Evolutionary conservation across 192 early-diverging fungal species (phyloP).

Genomic region (Backusella parvicylindrica): DNA sequence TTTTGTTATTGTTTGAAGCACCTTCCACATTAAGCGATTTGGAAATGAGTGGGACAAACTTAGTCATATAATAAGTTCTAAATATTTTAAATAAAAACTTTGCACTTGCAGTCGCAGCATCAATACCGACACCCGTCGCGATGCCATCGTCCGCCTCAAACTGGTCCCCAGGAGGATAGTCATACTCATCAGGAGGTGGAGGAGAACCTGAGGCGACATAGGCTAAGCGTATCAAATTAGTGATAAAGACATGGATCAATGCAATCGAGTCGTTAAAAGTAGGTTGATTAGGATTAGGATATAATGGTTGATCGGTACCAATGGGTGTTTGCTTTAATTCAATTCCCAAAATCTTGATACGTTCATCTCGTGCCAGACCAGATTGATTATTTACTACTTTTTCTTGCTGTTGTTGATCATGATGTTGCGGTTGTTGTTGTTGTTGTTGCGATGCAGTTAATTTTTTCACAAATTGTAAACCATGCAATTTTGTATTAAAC

Average conservation of each 20-base stretch:
- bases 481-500: constrained; percentile 4
- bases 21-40: constrained; percentile 36
- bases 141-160: constrained; percentile 52
- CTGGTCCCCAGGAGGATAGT: constrained; percentile 45
- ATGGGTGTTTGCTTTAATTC: constrained; percentile 23
- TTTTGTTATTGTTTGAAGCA: constrained; percentile 1
- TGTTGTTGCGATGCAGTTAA: background rate
- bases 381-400: background rate
- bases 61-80: constrained; percentile 59
- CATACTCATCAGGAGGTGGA: constrained; percentile 56
- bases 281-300: constrained; percentile 52
- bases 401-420: background rate
- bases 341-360: constrained; percentile 11
- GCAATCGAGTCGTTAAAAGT: constrained; percentile 52
- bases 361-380: constrained; percentile 14
- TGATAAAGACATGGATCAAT: constrained; percentile 47
- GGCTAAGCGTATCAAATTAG: constrained; percentile 49
- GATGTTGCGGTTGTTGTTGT: background rate
- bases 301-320: constrained; percentile 48
- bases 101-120: constrained; percentile 52
- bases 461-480: constrained; percentile 31
- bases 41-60: constrained; percentile 67
- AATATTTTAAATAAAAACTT: constrained; percentile 74
- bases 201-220: constrained; percentile 60
- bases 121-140: constrained; percentile 56